These are phyloP conservation scores for Pseudogymnoascus verrucosus DNA, from an alignment of 2,329 filamentous ascomycete species.

Conservation along the genomic window DNA sequence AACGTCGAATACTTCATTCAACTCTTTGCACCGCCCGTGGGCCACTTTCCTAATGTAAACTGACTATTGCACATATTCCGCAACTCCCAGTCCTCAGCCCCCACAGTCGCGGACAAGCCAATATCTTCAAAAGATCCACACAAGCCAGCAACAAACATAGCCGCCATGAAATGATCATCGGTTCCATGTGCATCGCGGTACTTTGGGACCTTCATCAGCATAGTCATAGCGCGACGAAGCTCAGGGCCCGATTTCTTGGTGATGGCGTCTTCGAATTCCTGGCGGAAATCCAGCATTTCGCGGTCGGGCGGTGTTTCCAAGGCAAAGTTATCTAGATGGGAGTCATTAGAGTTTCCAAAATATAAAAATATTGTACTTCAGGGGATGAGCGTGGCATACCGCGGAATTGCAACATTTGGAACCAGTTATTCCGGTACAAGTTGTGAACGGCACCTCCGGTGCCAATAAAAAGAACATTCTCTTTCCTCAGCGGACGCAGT, in stretches of 20 bases:
- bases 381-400: conserved; percentile 31
- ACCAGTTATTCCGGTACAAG: conserved; percentile 59
- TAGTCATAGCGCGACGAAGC: conserved; percentile 46
- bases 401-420: conserved; percentile 44
- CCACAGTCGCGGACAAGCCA: conserved; percentile 34
- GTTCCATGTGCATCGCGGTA: conserved; percentile 61
- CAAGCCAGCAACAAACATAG: conserved; percentile 54
- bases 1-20: neutral
- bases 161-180: conserved; percentile 63
- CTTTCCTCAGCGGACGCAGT: conserved; percentile 45
- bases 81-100: conserved; percentile 59
- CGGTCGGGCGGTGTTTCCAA: conserved; percentile 49
- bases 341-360: neutral
- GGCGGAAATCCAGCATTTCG: conserved; percentile 57
- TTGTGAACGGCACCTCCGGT: conserved; percentile 60
- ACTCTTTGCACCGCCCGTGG: neutral
- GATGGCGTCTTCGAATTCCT: conserved; percentile 54
- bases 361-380: neutral
- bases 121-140: conserved; percentile 41
- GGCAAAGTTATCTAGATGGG: conserved; percentile 48
- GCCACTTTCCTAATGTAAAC: conserved; percentile 43
- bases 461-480: conserved; percentile 50
- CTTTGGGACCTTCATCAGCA: conserved; percentile 60
- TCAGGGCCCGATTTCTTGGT: conserved; percentile 45
- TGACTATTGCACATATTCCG: conserved; percentile 58